phyloP scores from a whole-genome alignment of 805 yeast species.

The Barnettozyma botsteinii region DNA sequence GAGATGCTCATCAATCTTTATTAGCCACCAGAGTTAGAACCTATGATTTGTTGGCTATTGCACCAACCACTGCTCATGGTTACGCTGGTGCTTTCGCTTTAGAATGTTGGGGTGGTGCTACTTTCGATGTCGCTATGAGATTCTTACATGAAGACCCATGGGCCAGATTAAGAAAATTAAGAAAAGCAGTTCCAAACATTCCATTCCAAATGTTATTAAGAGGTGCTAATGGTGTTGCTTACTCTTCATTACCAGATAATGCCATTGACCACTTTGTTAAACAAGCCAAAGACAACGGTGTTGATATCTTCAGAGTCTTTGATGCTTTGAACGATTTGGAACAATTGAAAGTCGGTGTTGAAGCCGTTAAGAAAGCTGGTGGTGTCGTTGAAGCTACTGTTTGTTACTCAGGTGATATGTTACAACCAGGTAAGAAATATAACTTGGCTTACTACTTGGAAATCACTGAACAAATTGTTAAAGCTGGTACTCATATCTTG shows the following conservation, averaged over 20 bases:
- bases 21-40: slow-evolving; percentile 98
- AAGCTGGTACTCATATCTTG: slow-evolving; percentile 91
- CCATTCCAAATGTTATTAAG: slow-evolving; percentile 99
- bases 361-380: slow-evolving; percentile 96
- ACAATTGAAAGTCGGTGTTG: slow-evolving; percentile 95
- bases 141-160: slow-evolving; percentile 98
- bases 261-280: slow-evolving; percentile 95
- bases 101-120: slow-evolving; percentile 99
- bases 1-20: slow-evolving; percentile 98
- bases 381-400: slow-evolving; percentile 99
- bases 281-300: slow-evolving; percentile 94
- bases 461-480: slow-evolving; percentile 77
- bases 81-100: slow-evolving; percentile 86
- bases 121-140: slow-evolving; percentile 98
- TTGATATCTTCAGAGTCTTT: slow-evolving; percentile 95
- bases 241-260: slow-evolving; percentile 95
- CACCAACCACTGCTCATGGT: slow-evolving; percentile 90
- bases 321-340: slow-evolving; percentile 97
- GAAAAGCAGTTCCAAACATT: slow-evolving; percentile 91
- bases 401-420: slow-evolving; percentile 99
- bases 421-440: slow-evolving; percentile 92
- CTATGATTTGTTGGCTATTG: slow-evolving; percentile 83
- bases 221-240: slow-evolving; percentile 99
- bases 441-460: slow-evolving; percentile 83
- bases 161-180: slow-evolving; percentile 85